Evolutionary conservation across 164 flowering plant species (phyloP).

Genomic region (Sedum album): DNA sequence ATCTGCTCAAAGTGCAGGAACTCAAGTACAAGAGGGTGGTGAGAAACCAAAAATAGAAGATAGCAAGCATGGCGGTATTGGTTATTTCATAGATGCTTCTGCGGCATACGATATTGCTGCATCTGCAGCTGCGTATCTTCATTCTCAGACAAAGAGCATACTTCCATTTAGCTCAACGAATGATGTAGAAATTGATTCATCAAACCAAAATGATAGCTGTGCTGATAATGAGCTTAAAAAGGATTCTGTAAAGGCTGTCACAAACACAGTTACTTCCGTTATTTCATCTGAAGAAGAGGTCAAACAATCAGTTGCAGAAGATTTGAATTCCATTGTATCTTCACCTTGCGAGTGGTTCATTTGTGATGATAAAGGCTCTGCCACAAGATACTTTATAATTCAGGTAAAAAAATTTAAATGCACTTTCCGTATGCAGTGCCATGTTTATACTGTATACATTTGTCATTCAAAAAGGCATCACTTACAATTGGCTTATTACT

Average conservation of each 20-base stretch:
- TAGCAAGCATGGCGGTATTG: slow-evolving; percentile 29
- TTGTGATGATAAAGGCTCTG: slow-evolving; percentile 68
- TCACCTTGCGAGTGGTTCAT: slow-evolving; percentile 95
- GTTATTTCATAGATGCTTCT: slow-evolving; percentile 43
- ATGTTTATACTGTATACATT: background rate
- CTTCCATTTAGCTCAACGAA: slow-evolving; percentile 53
- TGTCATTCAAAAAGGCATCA: background rate
- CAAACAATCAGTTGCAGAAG: slow-evolving; percentile 90
- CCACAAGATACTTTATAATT: slow-evolving; percentile 77
- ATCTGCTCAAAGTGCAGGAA: slow-evolving; percentile 11
- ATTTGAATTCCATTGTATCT: slow-evolving; percentile 54
- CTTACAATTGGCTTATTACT: background rate
- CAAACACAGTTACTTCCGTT: slow-evolving; percentile 86
- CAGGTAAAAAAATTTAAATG: slow-evolving; percentile 39
- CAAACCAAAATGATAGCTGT: background rate
- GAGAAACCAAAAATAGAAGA: slow-evolving; percentile 9
- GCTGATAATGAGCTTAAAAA: background rate
- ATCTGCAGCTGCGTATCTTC: slow-evolving; percentile 85
- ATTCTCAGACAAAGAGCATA: slow-evolving; percentile 57
- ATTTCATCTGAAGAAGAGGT: slow-evolving; percentile 94
- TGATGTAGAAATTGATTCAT: slow-evolving; percentile 3
- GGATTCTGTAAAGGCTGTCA: slow-evolving; percentile 56
- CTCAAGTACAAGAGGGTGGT: slow-evolving; percentile 21
- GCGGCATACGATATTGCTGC: slow-evolving; percentile 78
- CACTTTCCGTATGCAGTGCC: background rate